These are phyloP conservation scores for Chionographis japonica DNA, from an alignment of 106 monocot genomes.

Conservation along the genomic window DNA sequence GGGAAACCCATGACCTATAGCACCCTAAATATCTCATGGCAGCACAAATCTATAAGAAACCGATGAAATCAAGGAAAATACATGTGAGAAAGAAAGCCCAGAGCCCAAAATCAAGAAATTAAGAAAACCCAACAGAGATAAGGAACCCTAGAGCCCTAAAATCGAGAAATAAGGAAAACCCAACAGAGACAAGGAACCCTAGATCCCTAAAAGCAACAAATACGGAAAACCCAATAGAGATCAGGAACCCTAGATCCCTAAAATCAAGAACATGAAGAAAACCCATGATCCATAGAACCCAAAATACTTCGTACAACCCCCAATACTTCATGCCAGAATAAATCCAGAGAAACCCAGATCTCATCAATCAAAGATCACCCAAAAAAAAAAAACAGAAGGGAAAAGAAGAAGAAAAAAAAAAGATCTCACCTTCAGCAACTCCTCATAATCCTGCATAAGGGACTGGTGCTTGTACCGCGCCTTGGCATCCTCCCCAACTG, in stretches of 20 bases:
- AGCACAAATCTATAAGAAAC: too few relatives aligned
- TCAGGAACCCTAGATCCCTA: not conserved
- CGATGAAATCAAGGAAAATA: too few relatives aligned
- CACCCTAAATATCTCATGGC: not conserved
- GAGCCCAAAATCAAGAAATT: too few relatives aligned
- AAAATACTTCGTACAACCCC: not conserved
- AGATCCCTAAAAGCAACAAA: constrained; percentile 3
- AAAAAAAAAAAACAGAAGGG: not conserved
- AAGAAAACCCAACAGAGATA: too few relatives aligned
- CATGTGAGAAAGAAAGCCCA: too few relatives aligned
- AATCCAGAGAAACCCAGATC: not conserved
- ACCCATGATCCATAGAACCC: not conserved
- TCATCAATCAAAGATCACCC: not conserved
- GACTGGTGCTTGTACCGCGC: constrained; percentile 24
- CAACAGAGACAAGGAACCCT: not conserved
- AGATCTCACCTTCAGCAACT: constrained; percentile 26
- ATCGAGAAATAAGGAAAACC: too few relatives aligned
- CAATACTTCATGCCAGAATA: not conserved
- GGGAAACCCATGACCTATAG: not conserved
- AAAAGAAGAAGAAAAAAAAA: constrained; percentile 1
- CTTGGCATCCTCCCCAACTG: constrained; percentile 20
- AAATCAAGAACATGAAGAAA: not conserved
- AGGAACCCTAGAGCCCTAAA: too few relatives aligned
- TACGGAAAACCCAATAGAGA: too few relatives aligned
- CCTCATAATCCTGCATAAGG: constrained; percentile 40